Base-by-base conservation (phyloP, 2,329 filamentous ascomycete genomes). In the Ophiostoma novo-ulmi region DNA sequence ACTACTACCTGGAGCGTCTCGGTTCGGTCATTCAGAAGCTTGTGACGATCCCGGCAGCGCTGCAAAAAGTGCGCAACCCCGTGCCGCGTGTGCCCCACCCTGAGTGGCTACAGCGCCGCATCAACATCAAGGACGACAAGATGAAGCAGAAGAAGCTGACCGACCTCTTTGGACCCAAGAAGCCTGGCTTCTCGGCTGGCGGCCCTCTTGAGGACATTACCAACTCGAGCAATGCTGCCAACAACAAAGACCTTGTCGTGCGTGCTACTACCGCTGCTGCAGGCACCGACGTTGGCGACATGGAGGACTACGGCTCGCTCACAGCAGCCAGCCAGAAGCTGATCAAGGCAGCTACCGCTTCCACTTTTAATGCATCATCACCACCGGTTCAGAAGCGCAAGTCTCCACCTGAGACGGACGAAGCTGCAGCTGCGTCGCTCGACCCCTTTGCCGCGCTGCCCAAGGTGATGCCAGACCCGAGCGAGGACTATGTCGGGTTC, bases 81-180 rank as follows among this genome's bases (percentile, higher is more conserved):
- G 94, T 98, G 1, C 96, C 95, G 17, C 86, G 96, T 74, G 93
- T 99, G 14, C 85, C 91, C 7, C 96, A 99, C 80, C 95, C 95
- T 0, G 96, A 99, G 70, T 99, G 95, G 95, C 85, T 99, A 44
- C 93, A 97, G 76, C 88, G 93, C 72, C 87, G 94, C 69, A 97
- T 99, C 80, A 92, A 95, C 75, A 90, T 91, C 79, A 98, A 97
- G 79, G 95, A 99, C 71, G 95, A 99, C 81, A 94, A 91, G 78
- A 90, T 98, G 85, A 97, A 99, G 83, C 95, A 99, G 81, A 97
- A 94, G 82, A 99, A 99, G 81, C 91, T 99, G 83, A 99, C 94
- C 0, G 95, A 98, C 77, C 83, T 97, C 75, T 97, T 99, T 77
- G 84, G 78, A 1, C 39, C 76, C 91, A 68, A 55, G 48, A 66